Conservation (phyloP, 352 stramenopile species). For the Pythium pyrilobum region DNA sequence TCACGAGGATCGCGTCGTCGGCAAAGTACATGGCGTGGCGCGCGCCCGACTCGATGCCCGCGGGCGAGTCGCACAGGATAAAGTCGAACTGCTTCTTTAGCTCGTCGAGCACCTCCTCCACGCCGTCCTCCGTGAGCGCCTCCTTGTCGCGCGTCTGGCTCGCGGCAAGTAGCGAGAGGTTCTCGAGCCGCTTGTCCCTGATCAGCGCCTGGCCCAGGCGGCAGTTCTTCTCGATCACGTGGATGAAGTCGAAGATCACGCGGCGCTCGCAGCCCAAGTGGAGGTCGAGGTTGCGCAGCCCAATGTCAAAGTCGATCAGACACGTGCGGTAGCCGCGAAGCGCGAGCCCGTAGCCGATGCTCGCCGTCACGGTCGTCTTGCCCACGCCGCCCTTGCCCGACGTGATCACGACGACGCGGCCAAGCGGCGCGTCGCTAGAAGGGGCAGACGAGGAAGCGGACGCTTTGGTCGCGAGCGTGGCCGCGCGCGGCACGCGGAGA, state of each 20-base stretch:
- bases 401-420: slow-evolving; percentile 87
- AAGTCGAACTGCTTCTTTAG: slow-evolving; percentile 84
- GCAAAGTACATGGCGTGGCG: slow-evolving; percentile 92
- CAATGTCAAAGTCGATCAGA: slow-evolving; percentile 94
- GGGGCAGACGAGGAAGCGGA: not conserved
- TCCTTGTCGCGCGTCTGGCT: slow-evolving; percentile 91
- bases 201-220: slow-evolving; percentile 87
- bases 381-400: slow-evolving; percentile 92
- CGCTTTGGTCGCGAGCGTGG: not conserved
- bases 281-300: slow-evolving; percentile 90
- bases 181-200: slow-evolving; percentile 85
- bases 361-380: slow-evolving; percentile 90
- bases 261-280: slow-evolving; percentile 90
- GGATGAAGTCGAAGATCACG: slow-evolving; percentile 95
- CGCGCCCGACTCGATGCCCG: slow-evolving; percentile 87
- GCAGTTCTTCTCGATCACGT: slow-evolving; percentile 91
- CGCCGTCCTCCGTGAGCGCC: slow-evolving; percentile 83
- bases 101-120: slow-evolving; percentile 81
- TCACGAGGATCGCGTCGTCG: slow-evolving; percentile 91
- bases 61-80: slow-evolving; percentile 88
- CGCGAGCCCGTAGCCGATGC: slow-evolving; percentile 79
- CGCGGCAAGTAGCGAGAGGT: slow-evolving; percentile 81
- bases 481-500: not conserved
- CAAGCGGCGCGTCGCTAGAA: slow-evolving; percentile 15
- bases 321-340: slow-evolving; percentile 83